These are phyloP conservation scores for Solanum lycopersicoides DNA, from an alignment of 257 asterid genomes.

Conservation along the genomic window DNA sequence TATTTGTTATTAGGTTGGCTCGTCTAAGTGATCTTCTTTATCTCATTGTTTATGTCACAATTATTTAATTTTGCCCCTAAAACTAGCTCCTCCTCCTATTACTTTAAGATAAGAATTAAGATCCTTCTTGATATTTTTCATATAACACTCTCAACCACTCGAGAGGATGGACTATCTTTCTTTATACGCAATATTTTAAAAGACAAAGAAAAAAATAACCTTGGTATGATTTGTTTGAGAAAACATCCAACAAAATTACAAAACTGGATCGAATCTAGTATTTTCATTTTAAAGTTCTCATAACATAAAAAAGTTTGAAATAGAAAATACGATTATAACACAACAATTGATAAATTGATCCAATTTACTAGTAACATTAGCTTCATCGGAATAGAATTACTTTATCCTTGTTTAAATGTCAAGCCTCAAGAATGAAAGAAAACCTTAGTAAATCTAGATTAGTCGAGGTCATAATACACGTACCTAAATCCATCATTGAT, in stretches of 20 bases:
- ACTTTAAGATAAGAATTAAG: too few relatives aligned
- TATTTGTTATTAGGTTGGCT: not conserved
- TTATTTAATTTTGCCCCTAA: too few relatives aligned
- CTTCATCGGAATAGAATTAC: not conserved
- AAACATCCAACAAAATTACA: not conserved
- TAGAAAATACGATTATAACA: too few relatives aligned
- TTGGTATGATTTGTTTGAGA: not conserved
- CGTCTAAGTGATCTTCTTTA: too few relatives aligned
- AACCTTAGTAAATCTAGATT: not conserved
- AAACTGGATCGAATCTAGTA: not conserved
- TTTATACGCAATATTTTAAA: too few relatives aligned
- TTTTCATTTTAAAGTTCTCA: too few relatives aligned
- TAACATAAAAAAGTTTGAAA: too few relatives aligned
- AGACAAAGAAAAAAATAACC: too few relatives aligned
- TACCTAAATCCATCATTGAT: not conserved
- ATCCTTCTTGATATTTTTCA: too few relatives aligned
- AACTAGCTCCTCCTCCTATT: not conserved
- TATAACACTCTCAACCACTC: accelerated
- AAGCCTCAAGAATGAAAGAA: not conserved
- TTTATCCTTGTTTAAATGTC: not conserved
- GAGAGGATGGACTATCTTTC: accelerated
- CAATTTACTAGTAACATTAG: not conserved
- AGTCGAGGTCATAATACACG: not conserved
- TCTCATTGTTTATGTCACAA: not conserved
- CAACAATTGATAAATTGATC: too few relatives aligned